phyloP scores from a whole-genome alignment of 495 filamentous ascomycete species.

The Talaromyces stipitatus region DNA sequence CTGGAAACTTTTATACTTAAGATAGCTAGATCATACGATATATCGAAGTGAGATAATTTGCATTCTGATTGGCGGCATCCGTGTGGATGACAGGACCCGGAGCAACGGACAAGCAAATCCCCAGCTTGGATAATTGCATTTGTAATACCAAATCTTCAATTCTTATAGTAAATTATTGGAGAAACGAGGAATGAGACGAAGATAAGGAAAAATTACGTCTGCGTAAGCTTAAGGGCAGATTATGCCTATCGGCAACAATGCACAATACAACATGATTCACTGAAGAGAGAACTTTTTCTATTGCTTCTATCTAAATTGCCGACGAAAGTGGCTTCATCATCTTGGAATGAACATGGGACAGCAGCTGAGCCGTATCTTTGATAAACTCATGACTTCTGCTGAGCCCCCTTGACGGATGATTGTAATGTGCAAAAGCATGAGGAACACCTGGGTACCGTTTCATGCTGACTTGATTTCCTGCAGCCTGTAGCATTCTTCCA shows the following conservation, averaged over 20 bases:
- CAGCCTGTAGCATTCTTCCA: conserved; percentile 10
- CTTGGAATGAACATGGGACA: conserved; percentile 7
- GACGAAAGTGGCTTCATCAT: not conserved
- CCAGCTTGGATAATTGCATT: not conserved
- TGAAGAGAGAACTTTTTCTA: not conserved
- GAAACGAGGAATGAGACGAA: not conserved
- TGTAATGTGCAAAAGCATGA: conserved; percentile 22
- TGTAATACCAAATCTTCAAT: not conserved
- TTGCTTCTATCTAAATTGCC: not conserved
- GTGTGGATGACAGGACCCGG: not conserved
- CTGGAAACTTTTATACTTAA: not conserved
- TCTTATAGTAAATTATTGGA: too few species aligned
- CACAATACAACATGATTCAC: not conserved
- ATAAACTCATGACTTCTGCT: conserved; percentile 11
- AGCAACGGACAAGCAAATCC: too few species aligned
- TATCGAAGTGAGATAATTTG: not conserved
- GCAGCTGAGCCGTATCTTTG: conserved; percentile 8
- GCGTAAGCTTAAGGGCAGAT: not conserved
- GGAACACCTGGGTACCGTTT: conserved; percentile 18
- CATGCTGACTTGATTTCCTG: conserved; percentile 17
- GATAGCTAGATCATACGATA: not conserved
- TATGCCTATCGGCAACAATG: not conserved
- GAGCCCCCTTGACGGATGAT: conserved; percentile 12
- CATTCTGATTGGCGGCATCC: conserved; percentile 14
- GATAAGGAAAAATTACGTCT: not conserved